Evolutionary conservation across 164 flowering plant species (phyloP), one percentile per base, ranked within the genome.

Genomic region (Malania oleifera): DNA sequence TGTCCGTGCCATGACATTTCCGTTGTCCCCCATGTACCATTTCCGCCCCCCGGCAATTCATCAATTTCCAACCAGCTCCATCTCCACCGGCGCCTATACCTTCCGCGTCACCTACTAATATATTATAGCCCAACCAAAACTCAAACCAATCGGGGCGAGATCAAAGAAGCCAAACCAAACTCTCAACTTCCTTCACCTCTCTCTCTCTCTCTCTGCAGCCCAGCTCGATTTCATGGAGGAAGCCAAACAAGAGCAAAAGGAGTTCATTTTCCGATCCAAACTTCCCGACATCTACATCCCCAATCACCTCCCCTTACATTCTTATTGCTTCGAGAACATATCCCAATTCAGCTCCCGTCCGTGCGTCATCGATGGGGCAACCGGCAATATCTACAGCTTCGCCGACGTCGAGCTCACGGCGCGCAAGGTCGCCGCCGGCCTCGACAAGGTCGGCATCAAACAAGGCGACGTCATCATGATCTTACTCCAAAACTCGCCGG

Each of bases 281-380:
- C 85, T 93, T 6, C 96, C 97, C 0, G 92, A 89, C 43, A 89
- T 93, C 19, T 69, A 80, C 74, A 82, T 93, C 67, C 90, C 97
- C 0, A 70, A 76, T 25, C 84, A 89, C 57, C 86, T 89, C 38
- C 86, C 96, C 1, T 66, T 89, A 28, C 95, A 89, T 69, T 28
- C 80, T 0, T 89, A 87, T 60, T 87, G 93, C 77, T 93, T 93
- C 65, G 75, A 93, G 49, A 79, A 87, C 72, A 65, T 87, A 6
- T 51, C 80, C 31, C 37, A 75, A 7, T 76, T 74, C 74, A 29
- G 58, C 28, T 48, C 67, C 35, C 76, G 81, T 0, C 84, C 97
- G 0, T 87, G 97, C 67, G 6, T 93, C 38, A 89, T 93, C 67
- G 62, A 89, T 51, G 93, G 96, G 20, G 37, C 78, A 47, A 80